Evolutionary conservation across 2,329 filamentous ascomycete genomes (phyloP), one percentile per base, ranked within the genome.

Genomic region (Salinomyces thailandicus): DNA sequence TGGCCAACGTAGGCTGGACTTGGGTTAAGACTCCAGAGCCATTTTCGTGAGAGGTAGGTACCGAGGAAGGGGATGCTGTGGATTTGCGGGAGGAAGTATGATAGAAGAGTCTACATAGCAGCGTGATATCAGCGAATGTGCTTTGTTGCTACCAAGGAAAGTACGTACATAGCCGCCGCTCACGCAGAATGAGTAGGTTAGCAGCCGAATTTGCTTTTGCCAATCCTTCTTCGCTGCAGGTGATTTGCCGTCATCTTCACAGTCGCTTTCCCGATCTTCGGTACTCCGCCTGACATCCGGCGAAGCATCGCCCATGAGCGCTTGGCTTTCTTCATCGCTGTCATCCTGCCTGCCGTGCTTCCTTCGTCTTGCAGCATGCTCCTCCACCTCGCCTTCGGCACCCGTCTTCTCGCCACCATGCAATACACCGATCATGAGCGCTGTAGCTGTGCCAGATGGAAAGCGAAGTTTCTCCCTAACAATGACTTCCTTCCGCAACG

Each of bases 1-100:
- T 98, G 91, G 0, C 91, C 91, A 17, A 96, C 78, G 57, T 98
- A 98, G 2, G 91, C 91, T n/a, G 93, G 80, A 31, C 86, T 95
- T 0, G 91, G 91, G 48, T 98, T 98, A 5, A 98, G 67, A 1
- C 85, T 91, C 91, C 91, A 98, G 1, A 95, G 72, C 89, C 89
- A 98, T 2, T 75, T 75, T 1, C 73, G 63, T 0, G 86, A 86
- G 5, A 93, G 73, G 2, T 72, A 62, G 0, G 72, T 63, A 0
- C 91, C 91, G 48, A 96, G 84, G 17, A 98, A 67, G 0, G 91
- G 91, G n/a, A 98, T 67, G 47, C 84, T 81, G 37, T 86, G 80
- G 14, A 96, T 62, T 33, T 84, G 66, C 0, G 91, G 91, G 36
- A 95, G 68, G 60, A 98, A 98, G 59, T 93, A 96, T 1, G 86